Base-by-base conservation (phyloP, 192 early-diverging fungal genomes). In the Umbelopsis sp. region DNA sequence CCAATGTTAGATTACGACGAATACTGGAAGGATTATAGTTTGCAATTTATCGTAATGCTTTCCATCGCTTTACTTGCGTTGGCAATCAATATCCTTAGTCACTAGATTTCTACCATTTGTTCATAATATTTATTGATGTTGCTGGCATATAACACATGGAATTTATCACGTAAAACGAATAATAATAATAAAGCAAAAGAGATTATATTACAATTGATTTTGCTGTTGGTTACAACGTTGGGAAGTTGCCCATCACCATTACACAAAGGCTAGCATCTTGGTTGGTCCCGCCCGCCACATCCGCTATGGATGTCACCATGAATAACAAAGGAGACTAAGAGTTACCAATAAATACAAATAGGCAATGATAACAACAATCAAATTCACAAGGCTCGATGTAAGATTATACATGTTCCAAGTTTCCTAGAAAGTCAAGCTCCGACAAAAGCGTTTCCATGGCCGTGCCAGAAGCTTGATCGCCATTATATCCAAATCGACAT, bases 1-100 rank as follows among this genome's bases (percentile, higher is more conserved):
- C 32, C 56, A 17, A 34, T 62, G 29, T 26, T 62, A n/a, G 56
- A 62, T 26, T 62, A 62, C 26, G 56, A 62, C 17, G 56, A 62
- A n/a, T 62, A 62, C 31, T 62, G 56, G 56, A 22, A 7, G 31
- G 31, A 62, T 34, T 62, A 62, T 34, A 31, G 56, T 34, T 62
- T 62, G 26, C 56, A 62, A 20, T 62, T 62, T 3, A 34, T 62
- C 16, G 0, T 62, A 14, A 34, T 62, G 56, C 31, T 62, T 34
- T 34, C 16, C 34, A 20, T 62, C 20, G 31, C 56, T 34, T 8
- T 62, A 10, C 17, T 62, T 11, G 26, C 56, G 17, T 17, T 62
- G 17, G n/a, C 26, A 11, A 36, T 34, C 29, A 62, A 62, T 62
- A 31, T 62, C 31, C 31, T 62, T 20, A 14, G 12, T 8, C 17